Conservation (phyloP, 331 rosid species). For the Rhamnella rubrinervis region DNA sequence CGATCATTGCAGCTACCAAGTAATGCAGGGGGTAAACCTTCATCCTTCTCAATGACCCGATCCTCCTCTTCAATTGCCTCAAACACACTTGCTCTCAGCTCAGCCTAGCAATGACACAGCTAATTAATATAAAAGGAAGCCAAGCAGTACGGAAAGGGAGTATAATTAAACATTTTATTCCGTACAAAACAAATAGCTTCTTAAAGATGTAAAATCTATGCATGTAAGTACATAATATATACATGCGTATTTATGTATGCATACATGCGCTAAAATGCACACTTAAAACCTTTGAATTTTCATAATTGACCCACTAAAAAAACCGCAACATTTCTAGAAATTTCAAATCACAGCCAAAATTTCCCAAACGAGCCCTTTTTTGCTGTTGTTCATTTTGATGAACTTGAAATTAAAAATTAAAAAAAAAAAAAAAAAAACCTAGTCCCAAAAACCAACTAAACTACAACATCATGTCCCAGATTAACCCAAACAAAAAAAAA, state of each 20-base stretch:
- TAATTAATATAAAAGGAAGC: background rate
- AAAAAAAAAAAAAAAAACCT: slow-evolving; percentile 25
- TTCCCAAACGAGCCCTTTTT: background rate
- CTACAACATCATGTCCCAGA: background rate
- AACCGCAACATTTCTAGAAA: background rate
- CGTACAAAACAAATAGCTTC: background rate
- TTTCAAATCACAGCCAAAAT: slow-evolving; percentile 15
- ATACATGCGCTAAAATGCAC: too few species aligned
- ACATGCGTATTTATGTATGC: too few species aligned
- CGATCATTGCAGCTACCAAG: slow-evolving; percentile 98
- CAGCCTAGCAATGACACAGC: slow-evolving; percentile 56
- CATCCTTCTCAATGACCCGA: slow-evolving; percentile 82
- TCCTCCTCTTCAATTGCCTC: slow-evolving; percentile 99
- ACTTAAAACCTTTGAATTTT: too few species aligned
- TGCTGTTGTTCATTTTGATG: too few species aligned
- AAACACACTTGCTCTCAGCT: slow-evolving; percentile 93
- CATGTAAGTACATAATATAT: too few species aligned
- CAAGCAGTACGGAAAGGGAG: background rate
- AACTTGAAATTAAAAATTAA: too few species aligned
- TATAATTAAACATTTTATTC: background rate
- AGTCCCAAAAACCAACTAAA: slow-evolving; percentile 12
- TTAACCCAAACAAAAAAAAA: slow-evolving; percentile 1
- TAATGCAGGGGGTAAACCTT: slow-evolving; percentile 91
- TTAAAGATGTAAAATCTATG: too few species aligned
- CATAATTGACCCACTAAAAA: background rate